These are phyloP conservation scores for Arachis hypogaea DNA, from an alignment of 306 rosid species.

Conservation along the genomic window DNA sequence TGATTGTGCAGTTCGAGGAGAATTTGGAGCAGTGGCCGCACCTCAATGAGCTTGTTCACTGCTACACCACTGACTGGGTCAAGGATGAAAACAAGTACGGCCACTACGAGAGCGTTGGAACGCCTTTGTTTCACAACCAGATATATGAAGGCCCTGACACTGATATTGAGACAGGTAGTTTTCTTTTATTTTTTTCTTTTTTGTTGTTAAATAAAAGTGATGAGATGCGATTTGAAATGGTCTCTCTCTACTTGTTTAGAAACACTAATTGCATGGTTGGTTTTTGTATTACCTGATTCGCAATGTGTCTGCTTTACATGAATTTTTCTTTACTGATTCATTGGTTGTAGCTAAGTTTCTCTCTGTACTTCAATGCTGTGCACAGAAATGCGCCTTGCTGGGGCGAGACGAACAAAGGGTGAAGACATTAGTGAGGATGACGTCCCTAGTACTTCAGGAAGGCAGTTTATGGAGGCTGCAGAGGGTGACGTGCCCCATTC, in stretches of 20 bases:
- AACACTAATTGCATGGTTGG: neutral
- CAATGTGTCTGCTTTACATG: neutral
- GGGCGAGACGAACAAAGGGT: slow-evolving; percentile 75
- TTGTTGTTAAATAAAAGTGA: neutral
- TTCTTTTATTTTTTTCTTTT: neutral
- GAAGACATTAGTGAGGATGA: slow-evolving; percentile 92
- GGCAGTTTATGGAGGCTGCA: slow-evolving; percentile 71
- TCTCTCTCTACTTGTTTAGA: neutral
- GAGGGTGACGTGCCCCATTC: slow-evolving; percentile 50
- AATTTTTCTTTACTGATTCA: neutral
- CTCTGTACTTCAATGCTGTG: slow-evolving; percentile 20
- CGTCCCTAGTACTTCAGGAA: slow-evolving; percentile 92
- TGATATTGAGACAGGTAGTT: slow-evolving; percentile 91
- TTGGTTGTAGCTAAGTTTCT: slow-evolving; percentile 28
- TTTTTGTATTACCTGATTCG: slow-evolving; percentile 11
- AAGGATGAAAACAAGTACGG: slow-evolving; percentile 96
- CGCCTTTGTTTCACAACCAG: slow-evolving; percentile 77
- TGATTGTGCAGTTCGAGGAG: slow-evolving; percentile 71
- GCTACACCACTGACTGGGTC: slow-evolving; percentile 97
- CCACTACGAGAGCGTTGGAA: slow-evolving; percentile 73
- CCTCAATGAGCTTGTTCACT: slow-evolving; percentile 89
- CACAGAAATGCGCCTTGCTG: slow-evolving; percentile 88
- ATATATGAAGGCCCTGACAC: slow-evolving; percentile 98
- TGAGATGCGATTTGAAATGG: slow-evolving; percentile 9
- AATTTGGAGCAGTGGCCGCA: slow-evolving; percentile 99